Conservation (phyloP, 1,284 basidiomycete species). For the Porodaedalea pini region DNA sequence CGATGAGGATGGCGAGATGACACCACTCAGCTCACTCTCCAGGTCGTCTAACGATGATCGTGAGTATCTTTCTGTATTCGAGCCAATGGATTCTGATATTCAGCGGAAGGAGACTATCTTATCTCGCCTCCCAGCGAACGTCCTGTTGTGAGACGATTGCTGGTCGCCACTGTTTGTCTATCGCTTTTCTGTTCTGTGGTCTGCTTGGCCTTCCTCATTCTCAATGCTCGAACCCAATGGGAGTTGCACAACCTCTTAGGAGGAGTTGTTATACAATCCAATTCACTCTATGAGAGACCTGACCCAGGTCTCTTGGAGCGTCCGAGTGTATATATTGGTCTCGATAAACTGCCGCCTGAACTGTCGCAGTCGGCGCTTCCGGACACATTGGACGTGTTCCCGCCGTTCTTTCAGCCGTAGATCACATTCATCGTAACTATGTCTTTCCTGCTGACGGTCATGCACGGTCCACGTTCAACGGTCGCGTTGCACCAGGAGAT, state of each 20-base stretch:
- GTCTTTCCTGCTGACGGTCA: slow-evolving; percentile 11
- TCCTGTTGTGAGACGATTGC: background rate
- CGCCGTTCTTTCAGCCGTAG: slow-evolving; percentile 9
- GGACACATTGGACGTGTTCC: slow-evolving; percentile 5
- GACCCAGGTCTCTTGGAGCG: slow-evolving; percentile 13
- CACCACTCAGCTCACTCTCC: background rate
- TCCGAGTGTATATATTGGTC: slow-evolving; percentile 11
- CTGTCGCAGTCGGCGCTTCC: slow-evolving; percentile 1
- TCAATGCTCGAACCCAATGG: slow-evolving; percentile 13
- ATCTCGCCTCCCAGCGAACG: background rate
- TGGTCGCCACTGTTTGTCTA: background rate
- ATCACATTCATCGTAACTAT: background rate
- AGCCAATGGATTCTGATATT: background rate
- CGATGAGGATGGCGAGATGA: background rate
- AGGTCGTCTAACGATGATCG: background rate
- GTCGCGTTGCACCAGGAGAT: slow-evolving; percentile 8
- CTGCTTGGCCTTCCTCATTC: slow-evolving; percentile 9
- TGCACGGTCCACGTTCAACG: slow-evolving; percentile 9
- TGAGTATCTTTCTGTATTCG: background rate
- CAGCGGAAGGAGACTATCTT: background rate
- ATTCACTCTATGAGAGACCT: background rate
- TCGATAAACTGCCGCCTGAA: background rate
- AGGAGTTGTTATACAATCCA: slow-evolving; percentile 2
- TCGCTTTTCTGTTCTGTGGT: slow-evolving; percentile 6
- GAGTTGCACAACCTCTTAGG: slow-evolving; percentile 11